phyloP scores from a whole-genome alignment of 805 yeast genomes.

The Kluyveromyces starmeri region DNA sequence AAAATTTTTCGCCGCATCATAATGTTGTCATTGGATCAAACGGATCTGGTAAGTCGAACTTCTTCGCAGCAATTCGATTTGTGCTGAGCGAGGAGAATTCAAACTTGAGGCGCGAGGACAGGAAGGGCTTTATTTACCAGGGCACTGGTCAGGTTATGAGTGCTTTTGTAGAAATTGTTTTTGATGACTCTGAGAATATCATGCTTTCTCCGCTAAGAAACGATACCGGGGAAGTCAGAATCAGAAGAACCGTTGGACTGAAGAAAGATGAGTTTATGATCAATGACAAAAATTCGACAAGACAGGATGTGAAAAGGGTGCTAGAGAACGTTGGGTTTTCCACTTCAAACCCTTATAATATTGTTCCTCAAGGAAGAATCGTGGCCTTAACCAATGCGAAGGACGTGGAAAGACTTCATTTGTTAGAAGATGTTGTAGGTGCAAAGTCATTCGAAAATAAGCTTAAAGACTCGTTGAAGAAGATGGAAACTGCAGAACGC shows the following conservation, averaged over 20 bases:
- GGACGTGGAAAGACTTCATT: slow-evolving; percentile 67
- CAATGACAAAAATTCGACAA: slow-evolving; percentile 69
- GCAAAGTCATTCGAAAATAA: slow-evolving; percentile 84
- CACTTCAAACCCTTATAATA: slow-evolving; percentile 83
- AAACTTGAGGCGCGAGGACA: slow-evolving; percentile 73
- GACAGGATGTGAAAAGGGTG: slow-evolving; percentile 71
- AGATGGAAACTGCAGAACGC: slow-evolving; percentile 63
- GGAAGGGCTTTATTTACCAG: slow-evolving; percentile 82
- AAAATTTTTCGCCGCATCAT: slow-evolving; percentile 66
- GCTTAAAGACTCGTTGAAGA: slow-evolving; percentile 67
- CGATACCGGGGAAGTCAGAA: slow-evolving; percentile 36
- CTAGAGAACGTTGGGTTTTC: slow-evolving; percentile 91
- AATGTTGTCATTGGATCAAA: slow-evolving; percentile 88
- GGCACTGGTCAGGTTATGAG: slow-evolving; percentile 87
- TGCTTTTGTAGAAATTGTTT: slow-evolving; percentile 83
- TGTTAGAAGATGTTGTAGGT: slow-evolving; percentile 90
- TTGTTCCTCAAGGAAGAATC: slow-evolving; percentile 94
- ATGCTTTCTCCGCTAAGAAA: slow-evolving; percentile 44
- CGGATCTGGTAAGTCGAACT: slow-evolving; percentile 95
- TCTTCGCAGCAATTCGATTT: slow-evolving; percentile 90
- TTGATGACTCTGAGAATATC: slow-evolving; percentile 71
- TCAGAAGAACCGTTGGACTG: slow-evolving; percentile 86
- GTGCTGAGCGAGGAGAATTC: slow-evolving; percentile 86
- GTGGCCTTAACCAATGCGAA: slow-evolving; percentile 83
- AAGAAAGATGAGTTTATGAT: slow-evolving; percentile 86